Percentiles rank a stretch among this genome's conserved stretches.
phyloP scores from a whole-genome alignment of 441 rosid genomes.

The Populus hybrid region DNA sequence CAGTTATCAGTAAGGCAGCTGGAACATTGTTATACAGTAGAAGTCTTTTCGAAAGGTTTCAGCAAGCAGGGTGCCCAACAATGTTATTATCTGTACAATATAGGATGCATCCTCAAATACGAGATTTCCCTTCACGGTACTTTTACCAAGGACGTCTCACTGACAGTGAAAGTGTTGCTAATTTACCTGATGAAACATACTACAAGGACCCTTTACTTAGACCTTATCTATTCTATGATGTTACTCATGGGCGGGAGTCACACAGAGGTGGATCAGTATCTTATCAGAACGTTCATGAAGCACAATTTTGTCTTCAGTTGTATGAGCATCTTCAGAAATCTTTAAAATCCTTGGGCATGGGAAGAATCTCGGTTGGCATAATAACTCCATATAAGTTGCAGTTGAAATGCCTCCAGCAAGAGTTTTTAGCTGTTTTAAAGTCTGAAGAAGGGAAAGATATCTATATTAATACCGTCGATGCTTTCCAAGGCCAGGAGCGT shows the following conservation, averaged over 20 bases:
- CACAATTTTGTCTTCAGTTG: conserved; percentile 83
- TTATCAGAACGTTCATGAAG: conserved; percentile 91
- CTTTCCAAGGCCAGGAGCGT: conserved; percentile 99
- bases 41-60: conserved; percentile 99
- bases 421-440: conserved; percentile 71
- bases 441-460: conserved; percentile 92
- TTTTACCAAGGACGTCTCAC: conserved; percentile 97
- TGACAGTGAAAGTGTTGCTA: conserved; percentile 83
- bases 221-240: conserved; percentile 85
- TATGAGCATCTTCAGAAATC: conserved; percentile 90
- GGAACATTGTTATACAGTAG: conserved; percentile 93
- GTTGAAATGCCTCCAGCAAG: conserved; percentile 86
- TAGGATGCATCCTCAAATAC: conserved; percentile 96
- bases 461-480: conserved; percentile 96
- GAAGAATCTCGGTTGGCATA: conserved; percentile 84
- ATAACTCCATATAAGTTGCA: conserved; percentile 98
- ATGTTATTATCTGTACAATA: conserved; percentile 93
- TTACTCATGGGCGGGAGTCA: conserved; percentile 94
- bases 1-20: conserved; percentile 97
- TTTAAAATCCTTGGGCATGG: conserved; percentile 60
- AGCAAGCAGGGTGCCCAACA: conserved; percentile 96
- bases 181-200: conserved; percentile 81
- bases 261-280: conserved; percentile 98
- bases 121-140: conserved; percentile 96
- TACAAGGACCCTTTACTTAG: conserved; percentile 82